A percentile compares a stretch with the other conserved stretches of the same genome.
phyloP scores from a whole-genome alignment of 306 rosid genomes.

The Citrullus colocynthis region DNA sequence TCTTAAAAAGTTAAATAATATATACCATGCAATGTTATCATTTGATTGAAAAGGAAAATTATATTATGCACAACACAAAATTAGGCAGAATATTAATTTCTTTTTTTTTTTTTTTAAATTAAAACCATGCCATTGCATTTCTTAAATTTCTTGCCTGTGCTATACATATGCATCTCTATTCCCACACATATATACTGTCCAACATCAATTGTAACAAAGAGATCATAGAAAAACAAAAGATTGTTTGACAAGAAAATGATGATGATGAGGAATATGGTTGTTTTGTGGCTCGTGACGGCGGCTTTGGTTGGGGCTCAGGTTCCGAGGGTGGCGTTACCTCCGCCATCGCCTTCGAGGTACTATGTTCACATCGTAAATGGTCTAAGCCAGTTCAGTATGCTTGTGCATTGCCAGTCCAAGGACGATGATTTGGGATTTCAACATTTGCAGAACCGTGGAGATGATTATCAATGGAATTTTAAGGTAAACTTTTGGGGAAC shows the following conservation, averaged over 20 bases:
- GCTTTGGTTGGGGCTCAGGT: not conserved
- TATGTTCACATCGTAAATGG: not conserved
- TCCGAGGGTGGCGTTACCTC: too few species aligned
- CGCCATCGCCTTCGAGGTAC: not conserved
- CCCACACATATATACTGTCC: not conserved
- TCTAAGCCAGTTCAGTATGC: not conserved
- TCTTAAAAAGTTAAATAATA: too few species aligned
- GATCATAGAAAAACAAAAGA: not conserved
- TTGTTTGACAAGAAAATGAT: not conserved
- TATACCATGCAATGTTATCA: too few species aligned
- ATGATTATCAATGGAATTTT: not conserved
- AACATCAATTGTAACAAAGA: not conserved
- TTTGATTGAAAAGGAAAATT: too few species aligned
- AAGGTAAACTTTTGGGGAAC: not conserved
- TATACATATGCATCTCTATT: too few species aligned
- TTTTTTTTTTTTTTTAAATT: too few species aligned
- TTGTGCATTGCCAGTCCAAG: conserved; percentile 2
- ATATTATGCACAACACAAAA: too few species aligned
- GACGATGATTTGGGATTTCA: conserved; percentile 4
- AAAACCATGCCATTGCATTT: not conserved
- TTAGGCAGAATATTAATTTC: too few species aligned
- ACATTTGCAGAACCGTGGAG: not conserved
- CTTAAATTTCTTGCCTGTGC: not conserved
- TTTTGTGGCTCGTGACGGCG: not conserved
- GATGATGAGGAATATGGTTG: not conserved